Evolutionary conservation across 768 basidiomycete species (phyloP).

Genomic region (Tulasnella sp.): DNA sequence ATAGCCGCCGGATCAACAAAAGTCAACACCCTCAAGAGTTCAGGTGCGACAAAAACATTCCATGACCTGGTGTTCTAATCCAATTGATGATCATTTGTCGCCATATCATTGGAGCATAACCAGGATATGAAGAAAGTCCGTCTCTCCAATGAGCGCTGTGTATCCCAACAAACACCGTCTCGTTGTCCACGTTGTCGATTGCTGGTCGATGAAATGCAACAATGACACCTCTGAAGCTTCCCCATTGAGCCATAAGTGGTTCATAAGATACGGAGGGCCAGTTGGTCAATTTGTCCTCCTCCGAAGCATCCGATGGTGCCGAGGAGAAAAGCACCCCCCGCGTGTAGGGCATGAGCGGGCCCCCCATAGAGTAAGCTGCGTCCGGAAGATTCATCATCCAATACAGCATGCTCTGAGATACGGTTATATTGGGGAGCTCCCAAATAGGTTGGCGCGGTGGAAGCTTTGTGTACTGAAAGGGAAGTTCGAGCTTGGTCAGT

Average conservation of each 20-base stretch:
- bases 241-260: not conserved
- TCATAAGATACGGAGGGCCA: not conserved
- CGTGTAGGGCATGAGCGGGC: not conserved
- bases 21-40: not conserved
- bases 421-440: not conserved
- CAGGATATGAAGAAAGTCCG: not conserved
- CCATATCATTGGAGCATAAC: not conserved
- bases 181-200: not conserved
- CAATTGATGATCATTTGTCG: not conserved
- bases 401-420: not conserved
- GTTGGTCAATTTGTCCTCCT: not conserved
- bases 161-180: constrained; percentile 7
- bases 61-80: not conserved
- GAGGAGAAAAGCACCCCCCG: constrained; percentile 3
- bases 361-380: not conserved
- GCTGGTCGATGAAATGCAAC: constrained; percentile 13
- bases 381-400: constrained; percentile 1
- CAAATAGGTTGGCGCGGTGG: not conserved
- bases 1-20: not conserved
- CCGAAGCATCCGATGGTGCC: not conserved
- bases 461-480: not conserved
- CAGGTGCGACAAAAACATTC: not conserved
- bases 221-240: not conserved
- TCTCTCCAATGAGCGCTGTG: not conserved
- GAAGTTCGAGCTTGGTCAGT: not conserved